Conservation (phyloP, 352 stramenopile genomes). For the Phytophthora hybrid region DNA sequence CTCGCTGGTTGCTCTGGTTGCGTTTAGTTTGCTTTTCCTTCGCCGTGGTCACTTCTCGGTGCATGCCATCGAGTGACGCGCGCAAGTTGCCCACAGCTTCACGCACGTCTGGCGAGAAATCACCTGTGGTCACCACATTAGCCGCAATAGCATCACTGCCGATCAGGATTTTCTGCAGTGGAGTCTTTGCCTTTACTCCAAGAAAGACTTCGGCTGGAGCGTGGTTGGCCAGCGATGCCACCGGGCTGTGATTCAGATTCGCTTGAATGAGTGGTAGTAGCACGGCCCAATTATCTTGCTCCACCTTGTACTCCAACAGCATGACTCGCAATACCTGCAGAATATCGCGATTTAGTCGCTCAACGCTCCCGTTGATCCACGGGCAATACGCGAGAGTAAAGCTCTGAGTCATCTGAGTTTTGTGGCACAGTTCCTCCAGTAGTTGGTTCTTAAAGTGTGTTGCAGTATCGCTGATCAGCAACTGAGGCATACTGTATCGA, state of each 20-base stretch:
- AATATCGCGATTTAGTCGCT: slow-evolving; percentile 11
- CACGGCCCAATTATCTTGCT: slow-evolving; percentile 10
- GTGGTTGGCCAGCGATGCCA: slow-evolving; percentile 7
- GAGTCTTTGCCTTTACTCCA: slow-evolving; percentile 9
- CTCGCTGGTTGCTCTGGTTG: slow-evolving; percentile 21
- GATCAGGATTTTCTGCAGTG: slow-evolving; percentile 16
- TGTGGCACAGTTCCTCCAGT: slow-evolving; percentile 13
- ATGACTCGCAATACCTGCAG: slow-evolving; percentile 20
- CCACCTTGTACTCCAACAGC: slow-evolving; percentile 13
- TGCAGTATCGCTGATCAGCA: slow-evolving; percentile 14
- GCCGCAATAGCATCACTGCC: slow-evolving; percentile 4
- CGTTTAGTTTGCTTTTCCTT: slow-evolving; percentile 24
- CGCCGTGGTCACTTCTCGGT: neutral
- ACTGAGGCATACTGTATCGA: slow-evolving; percentile 6
- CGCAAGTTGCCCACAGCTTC: neutral
- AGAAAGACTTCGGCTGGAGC: slow-evolving; percentile 13
- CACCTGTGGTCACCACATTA: neutral
- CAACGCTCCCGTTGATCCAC: slow-evolving; percentile 15
- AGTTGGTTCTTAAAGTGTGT: slow-evolving; percentile 20
- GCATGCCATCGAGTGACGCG: slow-evolving; percentile 10
- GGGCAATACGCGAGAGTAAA: slow-evolving; percentile 14
- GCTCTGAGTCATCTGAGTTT: slow-evolving; percentile 5
- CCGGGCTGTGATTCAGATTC: slow-evolving; percentile 18
- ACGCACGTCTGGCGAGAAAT: neutral
- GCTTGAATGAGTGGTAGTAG: slow-evolving; percentile 14